Conservation (phyloP, 2,329 filamentous ascomycete species). For the Balansia obtecta region DNA sequence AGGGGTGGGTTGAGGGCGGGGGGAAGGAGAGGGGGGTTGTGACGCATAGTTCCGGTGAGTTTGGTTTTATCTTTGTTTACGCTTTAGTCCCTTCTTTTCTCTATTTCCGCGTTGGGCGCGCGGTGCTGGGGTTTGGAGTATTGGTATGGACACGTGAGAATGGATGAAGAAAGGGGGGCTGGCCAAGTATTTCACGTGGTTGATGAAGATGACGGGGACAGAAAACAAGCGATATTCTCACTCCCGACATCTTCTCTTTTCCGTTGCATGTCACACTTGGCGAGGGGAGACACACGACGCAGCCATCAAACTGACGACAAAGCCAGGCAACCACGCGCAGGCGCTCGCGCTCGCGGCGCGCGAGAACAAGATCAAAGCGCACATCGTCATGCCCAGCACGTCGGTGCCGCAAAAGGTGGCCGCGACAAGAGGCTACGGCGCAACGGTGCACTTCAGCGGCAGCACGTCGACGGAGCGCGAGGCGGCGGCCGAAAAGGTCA, state of each 20-base stretch:
- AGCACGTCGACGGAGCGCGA: constrained; percentile 72
- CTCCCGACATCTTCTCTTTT: not conserved
- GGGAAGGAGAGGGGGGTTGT: constrained; percentile 59
- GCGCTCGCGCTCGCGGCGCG: constrained; percentile 76
- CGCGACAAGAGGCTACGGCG: constrained; percentile 67
- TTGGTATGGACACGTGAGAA: no score
- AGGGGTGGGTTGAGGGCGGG: constrained; percentile 47
- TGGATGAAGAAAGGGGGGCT: not conserved
- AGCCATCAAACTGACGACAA: constrained; percentile 1
- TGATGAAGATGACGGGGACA: no score
- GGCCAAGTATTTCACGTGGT: no score
- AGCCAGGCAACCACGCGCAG: constrained; percentile 84
- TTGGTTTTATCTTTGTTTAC: not conserved
- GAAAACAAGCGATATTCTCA: no score
- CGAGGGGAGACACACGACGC: not conserved
- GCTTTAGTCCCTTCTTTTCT: not conserved
- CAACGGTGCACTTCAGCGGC: constrained; percentile 69
- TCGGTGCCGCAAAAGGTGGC: constrained; percentile 77
- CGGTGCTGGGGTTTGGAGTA: no score
- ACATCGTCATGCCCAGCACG: constrained; percentile 89
- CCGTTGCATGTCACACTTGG: no score
- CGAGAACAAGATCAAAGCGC: constrained; percentile 59
- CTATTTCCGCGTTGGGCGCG: not conserved
- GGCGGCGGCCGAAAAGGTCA: constrained; percentile 57
- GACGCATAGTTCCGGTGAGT: constrained; percentile 75